Percentiles rank a stretch among this genome's conserved stretches.
phyloP scores from a whole-genome alignment of 1,139 yeast genomes.

The Candida tetrigidarum region DNA sequence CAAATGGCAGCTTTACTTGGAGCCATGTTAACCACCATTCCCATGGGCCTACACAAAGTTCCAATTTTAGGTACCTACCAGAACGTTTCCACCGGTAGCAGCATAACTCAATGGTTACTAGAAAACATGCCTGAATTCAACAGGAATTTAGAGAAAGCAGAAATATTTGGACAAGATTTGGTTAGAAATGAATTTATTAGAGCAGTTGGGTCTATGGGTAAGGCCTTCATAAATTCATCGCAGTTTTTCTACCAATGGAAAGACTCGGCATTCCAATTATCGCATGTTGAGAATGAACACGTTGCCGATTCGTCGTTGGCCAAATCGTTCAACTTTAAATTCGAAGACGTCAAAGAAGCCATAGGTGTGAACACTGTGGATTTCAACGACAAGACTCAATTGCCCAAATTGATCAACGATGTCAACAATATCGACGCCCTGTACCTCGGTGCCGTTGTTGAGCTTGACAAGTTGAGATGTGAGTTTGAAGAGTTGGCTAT shows the following conservation, averaged over 20 bases:
- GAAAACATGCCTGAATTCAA: constrained; percentile 52
- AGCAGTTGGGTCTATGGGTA: constrained; percentile 63
- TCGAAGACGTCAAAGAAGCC: constrained; percentile 63
- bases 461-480: constrained; percentile 70
- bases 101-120: constrained; percentile 65
- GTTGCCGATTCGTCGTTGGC: constrained; percentile 22
- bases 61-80: constrained; percentile 71
- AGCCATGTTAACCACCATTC: constrained; percentile 50
- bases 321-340: constrained; percentile 31
- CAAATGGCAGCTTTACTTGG: constrained; percentile 33
- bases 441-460: constrained; percentile 60
- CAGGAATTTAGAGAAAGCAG: constrained; percentile 58
- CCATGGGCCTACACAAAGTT: constrained; percentile 53
- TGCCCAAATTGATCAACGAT: constrained; percentile 58
- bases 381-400: constrained; percentile 55
- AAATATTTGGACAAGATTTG: constrained; percentile 77
- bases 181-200: constrained; percentile 67
- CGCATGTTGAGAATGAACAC: constrained; percentile 33
- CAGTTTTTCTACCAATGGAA: constrained; percentile 86
- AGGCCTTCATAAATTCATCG: constrained; percentile 75
- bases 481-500: constrained; percentile 74
- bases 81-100: constrained; percentile 65
- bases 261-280: constrained; percentile 64
- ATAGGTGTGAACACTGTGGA: constrained; percentile 54
- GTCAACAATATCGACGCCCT: constrained; percentile 64